Base-by-base conservation (phyloP, 1,284 basidiomycete species). In the Cutaneotrichosporon sp. region DNA sequence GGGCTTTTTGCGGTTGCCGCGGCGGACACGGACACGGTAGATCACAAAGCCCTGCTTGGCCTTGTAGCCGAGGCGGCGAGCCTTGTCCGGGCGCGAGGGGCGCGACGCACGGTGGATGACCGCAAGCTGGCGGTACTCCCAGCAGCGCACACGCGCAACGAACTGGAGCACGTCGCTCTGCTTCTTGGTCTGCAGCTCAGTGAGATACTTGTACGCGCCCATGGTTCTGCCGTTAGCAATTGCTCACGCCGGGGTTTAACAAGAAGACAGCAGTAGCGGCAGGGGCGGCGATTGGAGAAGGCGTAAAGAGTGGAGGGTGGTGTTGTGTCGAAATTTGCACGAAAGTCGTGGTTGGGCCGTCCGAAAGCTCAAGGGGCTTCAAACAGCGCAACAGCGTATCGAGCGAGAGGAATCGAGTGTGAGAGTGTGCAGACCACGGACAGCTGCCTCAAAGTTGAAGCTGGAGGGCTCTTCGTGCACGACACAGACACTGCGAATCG, bases 41-140 rank as follows among this genome's bases (percentile, higher is more conserved):
- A 99, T 79, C 60, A 98, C 88, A 77, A 91, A 99, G 70, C 96
- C 96, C 80, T 99, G 96, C 84, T 98, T 98, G 76, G 96, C 90
- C 81, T 97, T 98, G 86, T 98, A 99, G 54, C 94, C 94, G 60
- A 99, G 82, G 67, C 93, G 88, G 77, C 94, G 90, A 64, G 94
- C 94, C 84, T 97, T 98, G 83, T 98, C 94, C 54, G 93, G 96
- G 75, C 96, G 90, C 52, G 94, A 97, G 54, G 94, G 94, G 60
- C 94, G 89, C 62, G 92, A 91, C 53, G 93, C 93, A 63, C 94
- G 89, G 83, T 97, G 93, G 75, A 97, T 90, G 65, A 99, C 91
- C 70, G 96, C 93, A 72, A 98, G 80, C 77, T 99, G 94, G 68
- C 92, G 88, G 81, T 91, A 96, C 77, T 98, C 94, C 94, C 94